Conservation (phyloP, 2,329 filamentous ascomycete genomes). For the Paramyrothecium roridum region DNA sequence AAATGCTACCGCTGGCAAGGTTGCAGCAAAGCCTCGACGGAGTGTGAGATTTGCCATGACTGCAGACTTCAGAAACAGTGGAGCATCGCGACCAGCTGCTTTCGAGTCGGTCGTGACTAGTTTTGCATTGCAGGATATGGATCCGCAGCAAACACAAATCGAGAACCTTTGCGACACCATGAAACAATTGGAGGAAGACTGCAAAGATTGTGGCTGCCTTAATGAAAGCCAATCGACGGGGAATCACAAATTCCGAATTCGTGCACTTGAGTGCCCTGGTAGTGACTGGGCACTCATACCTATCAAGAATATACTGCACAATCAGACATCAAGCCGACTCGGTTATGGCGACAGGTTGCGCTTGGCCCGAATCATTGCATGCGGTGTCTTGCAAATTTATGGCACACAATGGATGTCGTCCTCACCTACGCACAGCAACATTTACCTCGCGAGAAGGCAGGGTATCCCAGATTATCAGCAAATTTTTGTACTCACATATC, state of each 20-base stretch:
- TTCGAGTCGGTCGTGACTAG: not conserved
- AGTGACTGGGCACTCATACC: not conserved
- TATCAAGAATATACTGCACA: not conserved
- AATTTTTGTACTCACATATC: not conserved
- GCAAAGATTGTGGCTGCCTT: not conserved
- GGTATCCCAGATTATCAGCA: not conserved
- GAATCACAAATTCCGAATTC: not conserved
- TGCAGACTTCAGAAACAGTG: not conserved
- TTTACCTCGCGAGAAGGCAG: not conserved
- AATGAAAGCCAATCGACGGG: not conserved
- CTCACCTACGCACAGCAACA: not conserved
- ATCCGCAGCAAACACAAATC: not conserved
- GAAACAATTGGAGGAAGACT: not conserved
- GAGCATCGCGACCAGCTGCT: not conserved
- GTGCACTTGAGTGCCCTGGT: not conserved
- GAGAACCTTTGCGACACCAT: not conserved
- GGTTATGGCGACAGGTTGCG: not conserved
- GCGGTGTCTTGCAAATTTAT: not conserved
- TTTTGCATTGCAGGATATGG: not conserved
- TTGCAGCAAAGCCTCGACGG: not conserved
- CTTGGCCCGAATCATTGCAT: not conserved
- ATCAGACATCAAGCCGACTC: not conserved
- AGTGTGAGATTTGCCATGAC: not conserved
- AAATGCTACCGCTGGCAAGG: not conserved
- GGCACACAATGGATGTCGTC: not conserved